phyloP scores from a whole-genome alignment of 2,329 filamentous ascomycete genomes.

The Albifimbria verrucaria region DNA sequence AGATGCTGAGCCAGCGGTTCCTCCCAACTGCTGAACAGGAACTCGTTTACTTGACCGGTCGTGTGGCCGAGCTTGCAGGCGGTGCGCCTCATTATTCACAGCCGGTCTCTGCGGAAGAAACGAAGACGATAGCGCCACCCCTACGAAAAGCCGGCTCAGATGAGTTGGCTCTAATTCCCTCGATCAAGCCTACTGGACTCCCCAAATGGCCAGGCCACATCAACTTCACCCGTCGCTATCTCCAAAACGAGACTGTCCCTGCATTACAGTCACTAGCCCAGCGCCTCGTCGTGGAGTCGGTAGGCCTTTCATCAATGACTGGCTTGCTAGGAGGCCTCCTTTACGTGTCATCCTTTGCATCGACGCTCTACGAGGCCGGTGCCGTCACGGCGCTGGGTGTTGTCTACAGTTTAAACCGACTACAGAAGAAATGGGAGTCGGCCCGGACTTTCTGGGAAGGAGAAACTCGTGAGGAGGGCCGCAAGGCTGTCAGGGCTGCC shows the following conservation, averaged over 20 bases:
- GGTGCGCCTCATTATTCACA: conserved; percentile 29
- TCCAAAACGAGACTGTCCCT: conserved; percentile 65
- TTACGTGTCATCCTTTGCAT: conserved; percentile 53
- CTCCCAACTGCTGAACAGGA: conserved; percentile 74
- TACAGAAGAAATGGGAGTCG: conserved; percentile 62
- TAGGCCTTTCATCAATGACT: conserved; percentile 67
- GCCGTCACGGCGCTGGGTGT: conserved; percentile 59
- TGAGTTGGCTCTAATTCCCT: conserved; percentile 21
- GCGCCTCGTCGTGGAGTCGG: conserved; percentile 69
- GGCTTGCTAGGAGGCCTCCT: conserved; percentile 51
- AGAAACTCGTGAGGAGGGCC: conserved; percentile 64
- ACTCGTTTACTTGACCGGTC: conserved; percentile 78
- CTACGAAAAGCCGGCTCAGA: conserved; percentile 19
- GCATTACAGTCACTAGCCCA: conserved; percentile 71
- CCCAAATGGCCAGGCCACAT: conserved; percentile 74
- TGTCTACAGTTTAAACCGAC: conserved; percentile 54
- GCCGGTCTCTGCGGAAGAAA: conserved; percentile 21
- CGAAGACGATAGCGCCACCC: conserved; percentile 15
- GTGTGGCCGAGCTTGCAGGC: conserved; percentile 54
- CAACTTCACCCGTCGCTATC: conserved; percentile 62
- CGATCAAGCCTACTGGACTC: conserved; percentile 14
- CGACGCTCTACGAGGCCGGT: conserved; percentile 57
- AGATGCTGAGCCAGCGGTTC: conserved; percentile 75
- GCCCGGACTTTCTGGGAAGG: conserved; percentile 61
- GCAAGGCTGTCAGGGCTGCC: conserved; percentile 56